Evolutionary conservation across 2,329 filamentous ascomycete species (phyloP), one percentile per base, ranked within the genome.

Genomic region (Calonectria honghensis): DNA sequence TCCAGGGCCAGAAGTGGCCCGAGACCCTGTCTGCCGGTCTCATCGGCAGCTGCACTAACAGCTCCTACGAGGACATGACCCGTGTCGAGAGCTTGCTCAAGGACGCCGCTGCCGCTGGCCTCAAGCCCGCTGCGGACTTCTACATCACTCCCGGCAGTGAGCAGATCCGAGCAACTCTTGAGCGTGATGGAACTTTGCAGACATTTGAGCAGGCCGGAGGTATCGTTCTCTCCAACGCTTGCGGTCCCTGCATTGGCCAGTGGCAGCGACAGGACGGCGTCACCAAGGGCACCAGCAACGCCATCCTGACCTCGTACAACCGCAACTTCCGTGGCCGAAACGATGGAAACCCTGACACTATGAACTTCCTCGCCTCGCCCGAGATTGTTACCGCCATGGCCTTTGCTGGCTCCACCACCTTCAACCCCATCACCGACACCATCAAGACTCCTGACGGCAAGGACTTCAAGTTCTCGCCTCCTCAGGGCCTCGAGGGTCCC

Each of bases 11-110:
- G 89, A 92, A 93, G 86, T 99, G 97, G 97, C 97, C 97, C 27
- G 93, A 97, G 87, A 96, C 98, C 85, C 91, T 99, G 83, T 98
- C 98, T 90, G 97, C 98, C 80, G 96, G 96, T 84, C 90, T 99
- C 73, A 98, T 99, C 83, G 97, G 97, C 81, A 98, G 96, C 82
- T 99, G 97, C 94, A 99, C 97, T 82, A 99, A 99, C 92, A 92
- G 90, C 41, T 93, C 91, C 14, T 93, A 93, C 83, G 92, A 93
- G 89, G 97, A 98, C 84, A 98, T 98, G 96, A 94, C 93, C 82
- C 95, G 97, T 79, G 95, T 96, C 94, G 76, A 98, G 98, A 85
- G 96, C 95, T 78, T 93, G 93, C 81, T 82, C 18, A 82, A 82
- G 79, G 96, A 98, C 85, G 97, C 97, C 79, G 91, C 98, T 81